phyloP scores from a whole-genome alignment of 306 rosid species.

The Chamaecrista fasciculata region DNA sequence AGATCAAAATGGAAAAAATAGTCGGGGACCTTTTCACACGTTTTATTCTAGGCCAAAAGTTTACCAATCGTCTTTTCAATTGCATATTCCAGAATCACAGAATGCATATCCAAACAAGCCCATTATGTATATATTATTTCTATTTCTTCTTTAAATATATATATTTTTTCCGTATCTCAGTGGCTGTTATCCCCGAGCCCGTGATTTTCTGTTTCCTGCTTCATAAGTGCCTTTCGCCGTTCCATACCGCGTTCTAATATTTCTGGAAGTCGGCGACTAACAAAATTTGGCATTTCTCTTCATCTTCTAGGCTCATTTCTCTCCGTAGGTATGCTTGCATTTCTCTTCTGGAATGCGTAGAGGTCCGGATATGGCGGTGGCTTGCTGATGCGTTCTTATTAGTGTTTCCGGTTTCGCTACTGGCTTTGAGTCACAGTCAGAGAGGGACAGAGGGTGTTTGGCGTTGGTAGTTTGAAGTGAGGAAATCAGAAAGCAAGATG shows the following conservation, averaged over 20 bases:
- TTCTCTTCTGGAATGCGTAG: conserved; percentile 22
- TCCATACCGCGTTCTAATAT: neutral
- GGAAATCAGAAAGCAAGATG: conserved; percentile 24
- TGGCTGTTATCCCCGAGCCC: neutral
- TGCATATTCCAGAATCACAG: conserved; percentile 45
- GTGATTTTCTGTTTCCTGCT: neutral
- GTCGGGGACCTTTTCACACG: conserved; percentile 32
- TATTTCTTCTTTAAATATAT: neutral
- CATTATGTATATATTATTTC: too few relatives aligned
- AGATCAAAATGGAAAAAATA: too few relatives aligned
- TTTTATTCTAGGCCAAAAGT: conserved; percentile 14
- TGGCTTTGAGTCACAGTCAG: neutral
- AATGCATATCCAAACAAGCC: neutral
- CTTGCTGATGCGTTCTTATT: neutral
- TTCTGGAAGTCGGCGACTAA: conserved; percentile 11
- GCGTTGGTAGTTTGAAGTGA: conserved; percentile 7
- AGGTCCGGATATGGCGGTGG: conserved; percentile 24
- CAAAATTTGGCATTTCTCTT: conserved; percentile 14
- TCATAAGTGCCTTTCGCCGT: neutral
- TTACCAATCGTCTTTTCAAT: conserved; percentile 15
- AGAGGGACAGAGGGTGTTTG: conserved; percentile 16
- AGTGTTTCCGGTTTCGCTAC: neutral
- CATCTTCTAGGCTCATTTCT: neutral
- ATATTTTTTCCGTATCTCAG: neutral
- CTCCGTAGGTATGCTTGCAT: neutral